These are phyloP conservation scores for Nitzschia putrida DNA, from an alignment of 108 stramenopile genomes.

Conservation along the genomic window DNA sequence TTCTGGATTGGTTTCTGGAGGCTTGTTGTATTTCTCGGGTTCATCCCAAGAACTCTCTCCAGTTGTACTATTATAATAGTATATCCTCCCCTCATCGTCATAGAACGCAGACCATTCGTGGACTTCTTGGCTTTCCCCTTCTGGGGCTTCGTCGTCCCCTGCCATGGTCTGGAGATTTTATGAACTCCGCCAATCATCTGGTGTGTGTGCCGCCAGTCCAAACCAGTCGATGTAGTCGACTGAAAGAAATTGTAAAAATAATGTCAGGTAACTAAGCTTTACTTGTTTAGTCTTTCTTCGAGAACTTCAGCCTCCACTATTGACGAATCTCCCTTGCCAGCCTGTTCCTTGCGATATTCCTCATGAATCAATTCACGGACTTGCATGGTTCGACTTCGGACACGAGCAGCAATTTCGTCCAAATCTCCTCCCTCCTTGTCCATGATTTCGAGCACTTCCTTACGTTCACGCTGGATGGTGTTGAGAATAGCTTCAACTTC, in stretches of 20 bases:
- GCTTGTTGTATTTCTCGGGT: slow-evolving; percentile 52
- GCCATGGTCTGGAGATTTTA: no score
- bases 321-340: slow-evolving; percentile 1
- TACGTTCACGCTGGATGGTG: slow-evolving; percentile 65
- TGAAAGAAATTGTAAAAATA: no score
- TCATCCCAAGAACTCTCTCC: slow-evolving; percentile 73
- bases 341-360: slow-evolving; percentile 38
- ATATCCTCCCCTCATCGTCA: slow-evolving; percentile 57
- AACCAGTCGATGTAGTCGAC: no score
- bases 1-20: slow-evolving; percentile 14
- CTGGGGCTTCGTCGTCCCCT: slow-evolving; percentile 3
- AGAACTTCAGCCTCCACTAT: slow-evolving; percentile 28
- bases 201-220: no score
- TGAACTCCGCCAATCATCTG: no score
- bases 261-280: no score
- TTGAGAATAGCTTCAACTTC: slow-evolving; percentile 77
- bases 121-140: neutral
- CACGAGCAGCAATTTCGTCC: slow-evolving; percentile 63
- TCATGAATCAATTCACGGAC: slow-evolving; percentile 61
- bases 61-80: slow-evolving; percentile 69
- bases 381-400: slow-evolving; percentile 62
- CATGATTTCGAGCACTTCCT: slow-evolving; percentile 75
- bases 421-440: slow-evolving; percentile 77
- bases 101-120: slow-evolving; percentile 53
- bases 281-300: slow-evolving; percentile 12